These are phyloP conservation scores for Erythrobasidium yunnanense DNA, from an alignment of 768 basidiomycete species.

Conservation along the genomic window DNA sequence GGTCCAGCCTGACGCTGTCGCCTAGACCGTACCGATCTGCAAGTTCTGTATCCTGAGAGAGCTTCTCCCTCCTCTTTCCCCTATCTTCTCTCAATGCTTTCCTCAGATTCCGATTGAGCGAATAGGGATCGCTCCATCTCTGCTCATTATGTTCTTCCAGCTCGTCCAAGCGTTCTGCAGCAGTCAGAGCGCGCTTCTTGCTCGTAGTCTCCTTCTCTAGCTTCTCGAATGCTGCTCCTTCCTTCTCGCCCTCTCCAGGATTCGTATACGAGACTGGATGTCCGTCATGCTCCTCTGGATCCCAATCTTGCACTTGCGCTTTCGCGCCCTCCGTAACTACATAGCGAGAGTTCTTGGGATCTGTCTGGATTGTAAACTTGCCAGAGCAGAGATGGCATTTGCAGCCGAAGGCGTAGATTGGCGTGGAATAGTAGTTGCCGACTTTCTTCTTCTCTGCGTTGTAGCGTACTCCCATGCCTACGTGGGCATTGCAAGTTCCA, in stretches of 20 bases:
- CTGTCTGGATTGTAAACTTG: constrained; percentile 16
- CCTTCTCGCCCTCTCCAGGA: constrained; percentile 41
- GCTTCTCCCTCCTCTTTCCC: constrained; percentile 60
- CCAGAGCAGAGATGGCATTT: constrained; percentile 45
- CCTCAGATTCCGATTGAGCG: constrained; percentile 61
- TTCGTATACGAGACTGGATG: constrained; percentile 68
- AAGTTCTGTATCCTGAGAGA: constrained; percentile 58
- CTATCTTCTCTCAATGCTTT: constrained; percentile 79
- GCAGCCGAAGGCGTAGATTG: constrained; percentile 88
- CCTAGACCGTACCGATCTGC: constrained; percentile 69
- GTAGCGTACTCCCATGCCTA: constrained; percentile 99
- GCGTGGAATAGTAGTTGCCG: constrained; percentile 85
- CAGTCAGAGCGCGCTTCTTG: constrained; percentile 59
- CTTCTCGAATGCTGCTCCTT: constrained; percentile 67
- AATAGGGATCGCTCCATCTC: constrained; percentile 75
- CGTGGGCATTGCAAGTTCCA: constrained; percentile 86
- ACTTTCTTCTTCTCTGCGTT: constrained; percentile 98
- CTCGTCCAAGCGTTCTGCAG: constrained; percentile 67
- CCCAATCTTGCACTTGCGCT: constrained; percentile 90
- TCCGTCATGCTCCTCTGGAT: constrained; percentile 90
- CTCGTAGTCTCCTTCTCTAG: constrained; percentile 82
- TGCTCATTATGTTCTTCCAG: constrained; percentile 66
- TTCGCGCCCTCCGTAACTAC: constrained; percentile 85
- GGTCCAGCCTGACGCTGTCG: constrained; percentile 53
- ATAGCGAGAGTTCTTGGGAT: constrained; percentile 75